Percentiles rank a stretch among this genome's conserved stretches.
Conservation (phyloP, 495 filamentous ascomycete species). For the Acidiella bohemica region DNA sequence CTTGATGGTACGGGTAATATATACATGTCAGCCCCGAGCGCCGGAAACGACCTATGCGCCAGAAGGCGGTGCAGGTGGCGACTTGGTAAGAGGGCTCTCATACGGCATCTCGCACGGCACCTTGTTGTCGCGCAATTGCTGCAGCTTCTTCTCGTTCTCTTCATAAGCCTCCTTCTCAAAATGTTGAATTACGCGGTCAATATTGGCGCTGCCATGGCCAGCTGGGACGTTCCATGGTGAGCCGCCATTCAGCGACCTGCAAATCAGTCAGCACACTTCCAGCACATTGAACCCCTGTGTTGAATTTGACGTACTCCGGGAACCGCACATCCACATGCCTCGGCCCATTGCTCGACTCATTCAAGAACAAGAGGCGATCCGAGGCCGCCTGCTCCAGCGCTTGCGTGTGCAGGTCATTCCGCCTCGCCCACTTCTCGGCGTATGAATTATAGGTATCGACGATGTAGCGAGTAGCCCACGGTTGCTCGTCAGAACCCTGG, state of each 20-base stretch:
- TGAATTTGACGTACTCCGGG: slow-evolving; percentile 56
- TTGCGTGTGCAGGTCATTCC: slow-evolving; percentile 49
- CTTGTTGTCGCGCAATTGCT: slow-evolving; percentile 22
- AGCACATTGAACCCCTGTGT: no score
- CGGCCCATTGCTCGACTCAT: slow-evolving; percentile 28
- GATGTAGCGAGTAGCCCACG: slow-evolving; percentile 46
- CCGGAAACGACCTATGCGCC: no score
- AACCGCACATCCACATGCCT: slow-evolving; percentile 43
- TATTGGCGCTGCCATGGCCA: slow-evolving; percentile 42
- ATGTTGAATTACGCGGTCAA: slow-evolving; percentile 48
- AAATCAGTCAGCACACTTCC: slow-evolving; percentile 3
- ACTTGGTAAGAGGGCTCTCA: no score
- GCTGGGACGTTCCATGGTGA: slow-evolving; percentile 52
- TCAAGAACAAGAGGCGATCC: slow-evolving; percentile 53
- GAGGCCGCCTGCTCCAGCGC: slow-evolving; percentile 56
- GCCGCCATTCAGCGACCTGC: slow-evolving; percentile 46
- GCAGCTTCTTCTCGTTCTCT: slow-evolving; percentile 34
- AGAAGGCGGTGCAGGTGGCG: no score
- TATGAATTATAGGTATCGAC: slow-evolving; percentile 35
- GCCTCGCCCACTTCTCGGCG: slow-evolving; percentile 40
- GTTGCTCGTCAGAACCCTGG: slow-evolving; percentile 35
- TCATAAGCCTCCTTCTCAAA: slow-evolving; percentile 46
- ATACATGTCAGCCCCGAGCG: no score
- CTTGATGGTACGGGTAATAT: no score
- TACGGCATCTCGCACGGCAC: slow-evolving; percentile 24